phyloP scores from a whole-genome alignment of 2,329 filamentous ascomycete genomes.

The Aspergillus japonicus region DNA sequence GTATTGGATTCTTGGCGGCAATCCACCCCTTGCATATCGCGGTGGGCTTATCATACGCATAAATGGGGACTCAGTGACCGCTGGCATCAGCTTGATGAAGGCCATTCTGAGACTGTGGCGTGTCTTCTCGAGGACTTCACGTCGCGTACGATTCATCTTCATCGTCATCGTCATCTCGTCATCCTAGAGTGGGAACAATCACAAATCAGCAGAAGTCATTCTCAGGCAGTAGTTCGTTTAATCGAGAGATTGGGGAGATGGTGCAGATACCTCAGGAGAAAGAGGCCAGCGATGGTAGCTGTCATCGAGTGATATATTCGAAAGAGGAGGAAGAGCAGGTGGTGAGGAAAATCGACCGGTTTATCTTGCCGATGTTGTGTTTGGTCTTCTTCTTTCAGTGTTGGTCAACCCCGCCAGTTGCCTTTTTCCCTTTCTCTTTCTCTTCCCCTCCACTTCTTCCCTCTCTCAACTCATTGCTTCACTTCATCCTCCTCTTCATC shows the following conservation, averaged over 20 bases:
- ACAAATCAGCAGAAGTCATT: not conserved
- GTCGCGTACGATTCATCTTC: no score
- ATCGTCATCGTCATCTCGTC: no score
- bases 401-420: conserved; percentile 2
- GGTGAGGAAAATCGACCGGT: conserved; percentile 22
- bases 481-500: no score
- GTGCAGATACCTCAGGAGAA: not conserved
- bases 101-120: not conserved
- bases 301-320: conserved; percentile 14
- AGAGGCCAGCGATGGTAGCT: not conserved
- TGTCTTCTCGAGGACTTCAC: no score
- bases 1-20: not conserved
- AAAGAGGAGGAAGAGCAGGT: conserved; percentile 21
- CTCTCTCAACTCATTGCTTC: no score
- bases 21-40: not conserved
- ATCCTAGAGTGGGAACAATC: no score
- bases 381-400: conserved; percentile 44
- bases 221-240: not conserved
- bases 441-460: no score
- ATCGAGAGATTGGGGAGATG: not conserved
- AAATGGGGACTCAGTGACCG: not conserved
- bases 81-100: not conserved
- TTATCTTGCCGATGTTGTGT: conserved; percentile 36
- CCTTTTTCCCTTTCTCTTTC: not conserved
- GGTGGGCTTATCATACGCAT: not conserved